These are phyloP conservation scores for Pseudogymnoascus sp. DNA, from an alignment of 2,329 filamentous ascomycete genomes.

Conservation along the genomic window DNA sequence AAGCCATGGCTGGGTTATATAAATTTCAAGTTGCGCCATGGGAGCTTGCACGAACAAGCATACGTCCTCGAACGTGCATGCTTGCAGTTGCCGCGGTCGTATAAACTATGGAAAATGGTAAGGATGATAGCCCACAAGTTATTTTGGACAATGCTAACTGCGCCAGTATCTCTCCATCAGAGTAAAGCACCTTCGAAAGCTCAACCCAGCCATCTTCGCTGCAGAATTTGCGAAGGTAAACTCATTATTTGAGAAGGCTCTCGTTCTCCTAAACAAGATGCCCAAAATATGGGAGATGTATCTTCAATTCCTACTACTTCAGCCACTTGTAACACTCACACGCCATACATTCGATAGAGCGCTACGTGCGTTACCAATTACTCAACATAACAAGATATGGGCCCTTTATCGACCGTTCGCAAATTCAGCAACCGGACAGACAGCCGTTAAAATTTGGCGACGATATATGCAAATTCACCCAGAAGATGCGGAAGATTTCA, in stretches of 20 bases:
- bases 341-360: slow-evolving; percentile 87
- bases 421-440: slow-evolving; percentile 80
- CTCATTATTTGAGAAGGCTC: slow-evolving; percentile 80
- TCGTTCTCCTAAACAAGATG: slow-evolving; percentile 97
- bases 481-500: slow-evolving; percentile 90
- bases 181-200: slow-evolving; percentile 68
- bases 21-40: slow-evolving; percentile 82
- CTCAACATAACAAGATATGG: slow-evolving; percentile 95
- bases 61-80: slow-evolving; percentile 86
- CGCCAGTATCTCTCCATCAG: slow-evolving; percentile 75
- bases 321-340: slow-evolving; percentile 83
- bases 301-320: slow-evolving; percentile 77
- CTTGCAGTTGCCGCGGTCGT: slow-evolving; percentile 80
- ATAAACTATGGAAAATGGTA: slow-evolving; percentile 97
- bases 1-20: slow-evolving; percentile 96
- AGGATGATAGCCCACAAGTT: slow-evolving; percentile 16
- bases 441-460: slow-evolving; percentile 87
- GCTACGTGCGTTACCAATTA: slow-evolving; percentile 81
- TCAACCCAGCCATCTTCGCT: slow-evolving; percentile 74
- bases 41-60: slow-evolving; percentile 76
- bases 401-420: slow-evolving; percentile 84
- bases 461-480: slow-evolving; percentile 96
- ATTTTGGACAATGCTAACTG: slow-evolving; percentile 14
- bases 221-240: slow-evolving; percentile 91
- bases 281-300: slow-evolving; percentile 98